These are phyloP conservation scores for Linnemannia zychae DNA, from an alignment of 192 early-diverging fungal genomes.

Conservation along the genomic window DNA sequence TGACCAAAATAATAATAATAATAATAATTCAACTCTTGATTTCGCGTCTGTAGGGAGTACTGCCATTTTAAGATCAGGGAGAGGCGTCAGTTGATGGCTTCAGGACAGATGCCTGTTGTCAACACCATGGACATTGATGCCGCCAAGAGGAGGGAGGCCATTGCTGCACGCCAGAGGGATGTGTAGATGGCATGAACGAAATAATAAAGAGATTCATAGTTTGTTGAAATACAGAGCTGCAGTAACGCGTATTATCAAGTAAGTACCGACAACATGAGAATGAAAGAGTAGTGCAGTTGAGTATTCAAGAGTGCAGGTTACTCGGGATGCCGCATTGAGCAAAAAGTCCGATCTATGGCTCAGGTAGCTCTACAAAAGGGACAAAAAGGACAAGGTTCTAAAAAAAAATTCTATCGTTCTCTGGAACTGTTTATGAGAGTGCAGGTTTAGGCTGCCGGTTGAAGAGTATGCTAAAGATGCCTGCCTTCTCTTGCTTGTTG, in stretches of 20 bases:
- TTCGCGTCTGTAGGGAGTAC: slow-evolving; percentile 32
- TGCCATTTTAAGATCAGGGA: slow-evolving; percentile 53
- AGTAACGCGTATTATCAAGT: too few relatives aligned
- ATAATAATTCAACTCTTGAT: neutral
- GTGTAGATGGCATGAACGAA: neutral
- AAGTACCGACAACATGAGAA: too few relatives aligned
- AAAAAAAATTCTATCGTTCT: neutral
- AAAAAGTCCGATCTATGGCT: too few relatives aligned
- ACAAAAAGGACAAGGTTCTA: too few relatives aligned
- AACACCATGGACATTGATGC: slow-evolving; percentile 47
- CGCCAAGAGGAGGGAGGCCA: slow-evolving; percentile 39
- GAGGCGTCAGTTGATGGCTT: slow-evolving; percentile 45
- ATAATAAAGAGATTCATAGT: neutral
- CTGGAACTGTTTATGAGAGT: slow-evolving; percentile 11
- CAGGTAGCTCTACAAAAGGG: too few relatives aligned
- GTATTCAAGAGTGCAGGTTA: too few relatives aligned
- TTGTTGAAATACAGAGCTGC: neutral
- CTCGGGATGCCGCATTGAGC: too few relatives aligned
- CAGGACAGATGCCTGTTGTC: slow-evolving; percentile 51
- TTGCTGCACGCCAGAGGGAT: slow-evolving; percentile 45
- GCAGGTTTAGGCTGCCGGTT: slow-evolving; percentile 32
- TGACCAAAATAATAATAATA: too few relatives aligned
- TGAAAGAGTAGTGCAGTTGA: too few relatives aligned
- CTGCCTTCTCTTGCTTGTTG: neutral
- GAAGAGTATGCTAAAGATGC: slow-evolving; percentile 34